Percentiles rank a stretch among this genome's conserved stretches.
Conservation (phyloP, 495 filamentous ascomycete genomes). For the Cetradonia linearis region DNA sequence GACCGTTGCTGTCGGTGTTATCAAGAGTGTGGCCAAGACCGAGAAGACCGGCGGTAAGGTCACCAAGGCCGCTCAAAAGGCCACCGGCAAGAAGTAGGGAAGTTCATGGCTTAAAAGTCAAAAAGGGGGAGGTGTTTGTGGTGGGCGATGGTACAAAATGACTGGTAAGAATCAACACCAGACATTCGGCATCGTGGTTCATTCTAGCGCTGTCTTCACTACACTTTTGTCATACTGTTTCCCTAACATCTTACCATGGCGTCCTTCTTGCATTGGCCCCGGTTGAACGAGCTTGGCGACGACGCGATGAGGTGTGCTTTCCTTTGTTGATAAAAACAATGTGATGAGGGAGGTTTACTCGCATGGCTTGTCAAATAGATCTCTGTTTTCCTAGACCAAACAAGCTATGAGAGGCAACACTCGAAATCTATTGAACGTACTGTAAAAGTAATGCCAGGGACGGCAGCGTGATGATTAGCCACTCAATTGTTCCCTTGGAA, state of each 20-base stretch:
- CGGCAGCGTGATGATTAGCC: neutral
- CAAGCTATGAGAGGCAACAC: conserved; percentile 16
- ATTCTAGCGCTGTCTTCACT: conserved; percentile 28
- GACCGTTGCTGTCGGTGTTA: conserved; percentile 91
- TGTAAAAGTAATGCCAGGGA: neutral
- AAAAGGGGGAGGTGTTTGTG: conserved; percentile 22
- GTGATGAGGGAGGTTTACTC: conserved; percentile 6
- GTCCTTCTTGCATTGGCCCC: conserved; percentile 10
- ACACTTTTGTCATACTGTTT: conserved; percentile 23
- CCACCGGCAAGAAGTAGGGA: conserved; percentile 52
- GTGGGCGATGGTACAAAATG: conserved; percentile 25
- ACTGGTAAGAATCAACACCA: conserved; percentile 19
- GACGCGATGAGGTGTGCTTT: conserved; percentile 5
- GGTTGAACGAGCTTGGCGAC: conserved; percentile 12
- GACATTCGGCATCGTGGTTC: conserved; percentile 27
- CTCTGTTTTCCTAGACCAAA: conserved; percentile 17
- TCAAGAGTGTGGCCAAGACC: conserved; percentile 72
- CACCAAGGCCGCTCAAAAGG: conserved; percentile 57
- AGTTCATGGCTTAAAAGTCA: conserved; percentile 18
- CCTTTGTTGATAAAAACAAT: conserved; percentile 12
- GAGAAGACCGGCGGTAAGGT: conserved; percentile 61
- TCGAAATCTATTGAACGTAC: neutral
- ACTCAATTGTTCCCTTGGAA: neutral
- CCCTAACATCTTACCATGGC: conserved; percentile 14
- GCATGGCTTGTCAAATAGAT: conserved; percentile 17